Conservation (phyloP, 1,284 basidiomycete species). For the Ceratobasidium sp. region DNA sequence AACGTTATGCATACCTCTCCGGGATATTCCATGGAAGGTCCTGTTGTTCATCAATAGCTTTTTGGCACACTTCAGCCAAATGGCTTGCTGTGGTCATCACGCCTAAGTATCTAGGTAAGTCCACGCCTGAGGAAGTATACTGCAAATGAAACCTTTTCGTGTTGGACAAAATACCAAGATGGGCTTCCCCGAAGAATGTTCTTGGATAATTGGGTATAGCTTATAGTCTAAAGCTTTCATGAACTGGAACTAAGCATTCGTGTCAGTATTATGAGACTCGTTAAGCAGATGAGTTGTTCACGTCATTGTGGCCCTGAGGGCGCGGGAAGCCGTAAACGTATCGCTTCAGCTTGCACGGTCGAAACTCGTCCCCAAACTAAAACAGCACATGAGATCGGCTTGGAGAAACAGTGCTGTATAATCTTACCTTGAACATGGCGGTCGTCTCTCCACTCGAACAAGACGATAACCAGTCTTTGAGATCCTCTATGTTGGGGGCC, state of each 20-base stretch:
- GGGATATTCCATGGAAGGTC: slow-evolving; percentile 75
- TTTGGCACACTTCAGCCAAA: slow-evolving; percentile 77
- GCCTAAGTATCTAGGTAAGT: slow-evolving; percentile 59
- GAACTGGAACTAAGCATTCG: slow-evolving; percentile 76
- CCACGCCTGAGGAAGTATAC: background rate
- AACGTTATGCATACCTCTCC: slow-evolving; percentile 65
- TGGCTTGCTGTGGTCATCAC: slow-evolving; percentile 79
- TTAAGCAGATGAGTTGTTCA: background rate
- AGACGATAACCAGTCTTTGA: slow-evolving; percentile 82
- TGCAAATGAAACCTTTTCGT: slow-evolving; percentile 71
- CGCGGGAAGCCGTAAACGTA: slow-evolving; percentile 75
- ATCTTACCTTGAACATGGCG: slow-evolving; percentile 75
- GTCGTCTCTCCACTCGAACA: slow-evolving; percentile 55
- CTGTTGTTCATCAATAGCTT: slow-evolving; percentile 65
- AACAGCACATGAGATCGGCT: background rate
- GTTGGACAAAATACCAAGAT: slow-evolving; percentile 89
- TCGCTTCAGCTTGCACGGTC: slow-evolving; percentile 85
- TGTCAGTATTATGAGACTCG: slow-evolving; percentile 56
- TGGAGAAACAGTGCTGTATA: slow-evolving; percentile 19
- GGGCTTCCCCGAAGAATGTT: slow-evolving; percentile 80
- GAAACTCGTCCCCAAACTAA: slow-evolving; percentile 91
- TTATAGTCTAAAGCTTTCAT: slow-evolving; percentile 78
- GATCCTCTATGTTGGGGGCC: slow-evolving; percentile 91
- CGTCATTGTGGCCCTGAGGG: slow-evolving; percentile 51
- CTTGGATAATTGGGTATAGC: slow-evolving; percentile 76